Base-by-base conservation (phyloP, 108 stramenopile genomes). In the Skeletonema tropicum region DNA sequence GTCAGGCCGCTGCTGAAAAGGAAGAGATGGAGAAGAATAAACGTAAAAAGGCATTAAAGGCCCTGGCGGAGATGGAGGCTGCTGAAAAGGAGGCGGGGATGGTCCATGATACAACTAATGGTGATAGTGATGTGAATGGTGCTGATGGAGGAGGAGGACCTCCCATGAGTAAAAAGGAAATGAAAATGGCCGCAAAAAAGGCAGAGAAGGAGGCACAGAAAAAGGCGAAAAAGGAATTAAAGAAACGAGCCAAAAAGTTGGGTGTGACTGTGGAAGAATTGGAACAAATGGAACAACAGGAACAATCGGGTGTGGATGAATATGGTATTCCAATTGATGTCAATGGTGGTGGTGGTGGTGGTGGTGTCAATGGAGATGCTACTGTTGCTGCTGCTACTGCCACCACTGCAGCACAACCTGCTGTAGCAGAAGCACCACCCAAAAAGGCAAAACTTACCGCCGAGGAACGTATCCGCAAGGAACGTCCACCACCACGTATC, bases 401-500 rank as follows among this genome's bases (percentile, higher is more conserved):
- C 26, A 29, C 26, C 38, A 30, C n/a, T 8, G 48, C n/a, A n/a
- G 46, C 5, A 57, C 36, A 0, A n/a, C 3, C 52, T 0, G 32
- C 32, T 17, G 31, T 5, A 30, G 69, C 11, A 32, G 39, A 73
- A n/a, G n/a, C n/a, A 10, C 30, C 7, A 15, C 48, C 48, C 10
- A 55, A 73, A 41, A 74, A 70, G n/a, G 72, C 66, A 10, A 75
- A 78, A 64, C 33, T 88, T 1, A 95, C 96, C 13, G 86, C 96
- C 59, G 97, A 97, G 73, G 95, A 97, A 68, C 91, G 93, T 70
- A 94, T 96, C 48, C 90, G 96, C 14, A 95, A 93, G 70, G 86
- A 95, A 66, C 90, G 98, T 17, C 95, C 96, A 25, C 96, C 98
- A 23, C 95, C 96, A 6, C 85, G 94, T 9, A 95, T 97, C 49